Percentiles rank a stretch among this genome's conserved stretches.
These are phyloP conservation scores for Rhodotorula babjevae DNA, from an alignment of 768 basidiomycete genomes.

Conservation along the genomic window DNA sequence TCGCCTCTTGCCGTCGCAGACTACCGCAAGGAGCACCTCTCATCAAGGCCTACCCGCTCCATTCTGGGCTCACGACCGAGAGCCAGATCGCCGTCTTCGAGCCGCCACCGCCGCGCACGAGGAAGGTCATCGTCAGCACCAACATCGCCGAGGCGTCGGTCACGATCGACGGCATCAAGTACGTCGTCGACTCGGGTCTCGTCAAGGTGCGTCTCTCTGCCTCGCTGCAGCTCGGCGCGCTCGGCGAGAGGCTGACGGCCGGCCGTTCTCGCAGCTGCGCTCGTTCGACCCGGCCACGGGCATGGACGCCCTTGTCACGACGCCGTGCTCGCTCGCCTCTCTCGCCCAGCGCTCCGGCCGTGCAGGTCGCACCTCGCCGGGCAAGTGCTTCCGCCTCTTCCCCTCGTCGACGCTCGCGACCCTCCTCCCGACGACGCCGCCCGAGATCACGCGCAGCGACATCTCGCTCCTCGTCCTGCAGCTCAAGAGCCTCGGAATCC, in stretches of 20 bases:
- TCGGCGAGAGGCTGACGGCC: no score
- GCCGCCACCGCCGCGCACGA: conserved; percentile 63
- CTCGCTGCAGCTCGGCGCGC: not conserved
- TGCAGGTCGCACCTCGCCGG: conserved; percentile 86
- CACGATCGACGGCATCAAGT: conserved; percentile 92
- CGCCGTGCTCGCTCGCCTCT: conserved; percentile 80
- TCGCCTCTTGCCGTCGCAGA: conserved; percentile 54
- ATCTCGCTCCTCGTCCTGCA: conserved; percentile 87
- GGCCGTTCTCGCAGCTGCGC: conserved; percentile 56
- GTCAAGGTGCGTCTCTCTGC: conserved; percentile 65
- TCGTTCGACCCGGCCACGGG: conserved; percentile 81
- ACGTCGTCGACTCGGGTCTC: conserved; percentile 88
- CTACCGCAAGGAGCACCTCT: conserved; percentile 54
- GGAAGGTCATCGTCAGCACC: conserved; percentile 88
- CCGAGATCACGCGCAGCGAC: conserved; percentile 87
- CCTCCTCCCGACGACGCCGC: conserved; percentile 67
- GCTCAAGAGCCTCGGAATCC: conserved; percentile 87
- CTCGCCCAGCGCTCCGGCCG: conserved; percentile 89
- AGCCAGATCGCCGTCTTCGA: conserved; percentile 86
- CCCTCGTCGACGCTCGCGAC: conserved; percentile 59
- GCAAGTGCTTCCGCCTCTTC: conserved; percentile 89
- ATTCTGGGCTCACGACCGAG: conserved; percentile 80
- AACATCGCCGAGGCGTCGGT: conserved; percentile 98
- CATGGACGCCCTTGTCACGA: conserved; percentile 74
- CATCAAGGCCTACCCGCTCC: conserved; percentile 67